phyloP scores from a whole-genome alignment of 768 basidiomycete species.

The Hirschioporus abietinus region DNA sequence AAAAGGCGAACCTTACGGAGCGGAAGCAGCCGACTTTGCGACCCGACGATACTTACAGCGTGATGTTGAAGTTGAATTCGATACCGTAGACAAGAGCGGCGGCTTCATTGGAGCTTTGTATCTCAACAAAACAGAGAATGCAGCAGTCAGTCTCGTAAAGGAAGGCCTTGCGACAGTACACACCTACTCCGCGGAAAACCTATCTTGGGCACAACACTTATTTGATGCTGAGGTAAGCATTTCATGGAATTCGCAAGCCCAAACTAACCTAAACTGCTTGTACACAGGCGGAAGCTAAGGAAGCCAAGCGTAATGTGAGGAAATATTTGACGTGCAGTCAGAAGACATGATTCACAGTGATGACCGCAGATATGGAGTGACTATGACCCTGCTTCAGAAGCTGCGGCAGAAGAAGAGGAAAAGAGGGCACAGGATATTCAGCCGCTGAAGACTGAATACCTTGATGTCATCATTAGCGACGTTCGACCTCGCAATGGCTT shows the following conservation, averaged over 20 bases:
- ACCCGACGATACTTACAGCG: conserved; percentile 85
- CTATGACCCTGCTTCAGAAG: conserved; percentile 71
- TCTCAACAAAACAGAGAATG: conserved; percentile 81
- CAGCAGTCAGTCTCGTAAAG: conserved; percentile 71
- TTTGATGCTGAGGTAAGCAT: conserved; percentile 72
- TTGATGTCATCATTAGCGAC: conserved; percentile 91
- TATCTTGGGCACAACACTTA: conserved; percentile 76
- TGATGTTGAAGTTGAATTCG: conserved; percentile 91
- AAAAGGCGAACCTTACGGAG: conserved; percentile 85
- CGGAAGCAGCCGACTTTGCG: conserved; percentile 77
- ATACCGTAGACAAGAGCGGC: conserved; percentile 87
- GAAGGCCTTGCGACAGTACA: conserved; percentile 91
- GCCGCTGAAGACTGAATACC: conserved; percentile 72
- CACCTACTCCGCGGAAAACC: conserved; percentile 76
- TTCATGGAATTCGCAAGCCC: conserved; percentile 5
- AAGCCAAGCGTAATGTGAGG: conserved; percentile 69
- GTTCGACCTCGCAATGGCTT: conserved; percentile 70
- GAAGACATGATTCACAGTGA: neutral
- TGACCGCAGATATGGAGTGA: conserved; percentile 73
- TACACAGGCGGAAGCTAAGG: conserved; percentile 72
- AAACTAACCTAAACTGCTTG: neutral
- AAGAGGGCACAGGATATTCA: conserved; percentile 29
- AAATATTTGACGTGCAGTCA: neutral
- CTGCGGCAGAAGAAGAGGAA: conserved; percentile 45
- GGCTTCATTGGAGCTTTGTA: conserved; percentile 92